Percentiles rank a stretch among this genome's conserved stretches.
Evolutionary conservation across 1,139 yeast species (phyloP).

Genomic region (Hanseniaspora gamundiae): DNA sequence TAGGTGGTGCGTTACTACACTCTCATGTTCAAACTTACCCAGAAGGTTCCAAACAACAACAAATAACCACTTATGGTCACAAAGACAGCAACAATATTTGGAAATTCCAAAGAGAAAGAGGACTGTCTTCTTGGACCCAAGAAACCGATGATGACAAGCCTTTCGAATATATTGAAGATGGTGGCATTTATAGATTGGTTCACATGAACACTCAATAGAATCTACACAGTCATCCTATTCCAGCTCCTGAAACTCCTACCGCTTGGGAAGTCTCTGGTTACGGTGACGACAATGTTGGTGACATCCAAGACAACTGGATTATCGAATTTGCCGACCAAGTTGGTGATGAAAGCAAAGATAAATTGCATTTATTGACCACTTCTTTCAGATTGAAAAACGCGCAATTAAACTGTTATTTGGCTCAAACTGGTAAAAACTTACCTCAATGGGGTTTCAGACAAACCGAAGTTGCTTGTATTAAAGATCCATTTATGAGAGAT

Average conservation of each 20-base stretch:
- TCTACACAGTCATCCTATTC: slow-evolving; percentile 74
- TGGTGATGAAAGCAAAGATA: slow-evolving; percentile 51
- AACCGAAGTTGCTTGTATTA: slow-evolving; percentile 85
- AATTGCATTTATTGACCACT: slow-evolving; percentile 78
- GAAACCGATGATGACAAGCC: slow-evolving; percentile 35
- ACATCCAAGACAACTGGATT: slow-evolving; percentile 85
- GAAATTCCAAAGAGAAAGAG: slow-evolving; percentile 69
- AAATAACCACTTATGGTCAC: slow-evolving; percentile 87
- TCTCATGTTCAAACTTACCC: slow-evolving; percentile 92
- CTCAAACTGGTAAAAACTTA: slow-evolving; percentile 64
- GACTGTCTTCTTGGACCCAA: slow-evolving; percentile 36
- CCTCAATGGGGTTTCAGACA: slow-evolving; percentile 99
- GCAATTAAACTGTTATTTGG: slow-evolving; percentile 69
- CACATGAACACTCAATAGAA: slow-evolving; percentile 81
- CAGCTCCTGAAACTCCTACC: slow-evolving; percentile 64
- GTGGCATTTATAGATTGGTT: slow-evolving; percentile 62
- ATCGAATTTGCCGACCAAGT: slow-evolving; percentile 76
- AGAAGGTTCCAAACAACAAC: slow-evolving; percentile 93
- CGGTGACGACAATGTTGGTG: slow-evolving; percentile 81
- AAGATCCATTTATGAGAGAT: slow-evolving; percentile 67
- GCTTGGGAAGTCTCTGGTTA: slow-evolving; percentile 87
- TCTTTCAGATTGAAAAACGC: slow-evolving; percentile 66
- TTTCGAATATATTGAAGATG: slow-evolving; percentile 52
- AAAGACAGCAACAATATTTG: slow-evolving; percentile 88
- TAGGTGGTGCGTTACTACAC: slow-evolving; percentile 85